Percentiles rank a stretch among this genome's conserved stretches.
Conservation (phyloP, 176 grass and related monocot species). For the Stipa capillata region DNA sequence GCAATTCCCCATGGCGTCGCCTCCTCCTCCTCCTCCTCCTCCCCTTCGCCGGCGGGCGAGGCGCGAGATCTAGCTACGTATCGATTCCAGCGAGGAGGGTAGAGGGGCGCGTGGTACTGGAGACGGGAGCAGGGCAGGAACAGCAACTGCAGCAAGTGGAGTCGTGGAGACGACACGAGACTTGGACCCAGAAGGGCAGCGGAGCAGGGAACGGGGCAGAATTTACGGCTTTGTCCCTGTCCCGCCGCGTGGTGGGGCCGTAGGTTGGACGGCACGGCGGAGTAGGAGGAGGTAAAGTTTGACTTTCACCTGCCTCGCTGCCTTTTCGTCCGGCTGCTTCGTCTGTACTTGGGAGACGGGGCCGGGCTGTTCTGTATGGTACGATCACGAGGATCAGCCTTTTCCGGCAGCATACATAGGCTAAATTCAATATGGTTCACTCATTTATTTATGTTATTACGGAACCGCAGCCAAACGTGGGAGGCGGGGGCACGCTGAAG, state of each 20-base stretch:
- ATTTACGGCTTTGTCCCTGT: slow-evolving; percentile 26
- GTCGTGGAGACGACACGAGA: slow-evolving; percentile 19
- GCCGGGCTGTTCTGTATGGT: no score
- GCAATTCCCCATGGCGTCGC: slow-evolving; percentile 78
- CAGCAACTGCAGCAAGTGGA: slow-evolving; percentile 13
- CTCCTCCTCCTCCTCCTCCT: neutral
- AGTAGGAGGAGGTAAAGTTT: neutral
- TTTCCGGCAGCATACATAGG: no score
- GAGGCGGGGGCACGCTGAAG: no score
- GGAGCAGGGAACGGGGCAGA: neutral
- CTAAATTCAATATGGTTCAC: no score
- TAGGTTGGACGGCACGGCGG: no score
- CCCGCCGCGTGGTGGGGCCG: neutral
- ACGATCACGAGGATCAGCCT: no score
- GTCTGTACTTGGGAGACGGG: neutral
- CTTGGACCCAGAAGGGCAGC: slow-evolving; percentile 18
- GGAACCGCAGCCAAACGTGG: no score
- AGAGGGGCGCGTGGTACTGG: neutral
- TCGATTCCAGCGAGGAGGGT: neutral
- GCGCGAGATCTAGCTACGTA: slow-evolving; percentile 27
- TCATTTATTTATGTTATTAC: no score
- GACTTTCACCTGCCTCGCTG: neutral
- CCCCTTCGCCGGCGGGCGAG: slow-evolving; percentile 16
- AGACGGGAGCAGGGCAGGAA: neutral
- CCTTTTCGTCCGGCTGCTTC: neutral